Conservation (phyloP, 805 yeast genomes). For the Kurtzmaniella fragi region DNA sequence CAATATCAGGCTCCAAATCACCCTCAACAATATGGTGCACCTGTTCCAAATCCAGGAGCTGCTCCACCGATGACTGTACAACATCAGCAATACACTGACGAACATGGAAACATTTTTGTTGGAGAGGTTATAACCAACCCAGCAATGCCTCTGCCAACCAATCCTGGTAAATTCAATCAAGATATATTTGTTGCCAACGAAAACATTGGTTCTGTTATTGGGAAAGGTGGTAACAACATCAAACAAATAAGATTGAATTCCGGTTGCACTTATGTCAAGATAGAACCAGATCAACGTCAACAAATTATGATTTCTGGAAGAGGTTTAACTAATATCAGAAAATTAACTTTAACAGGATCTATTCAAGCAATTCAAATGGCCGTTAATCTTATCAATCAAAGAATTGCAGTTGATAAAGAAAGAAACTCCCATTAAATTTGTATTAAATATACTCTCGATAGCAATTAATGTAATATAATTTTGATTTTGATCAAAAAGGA, state of each 20-base stretch:
- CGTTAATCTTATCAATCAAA: slow-evolving; percentile 63
- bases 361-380: slow-evolving; percentile 68
- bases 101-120: slow-evolving; percentile 38
- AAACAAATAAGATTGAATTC: slow-evolving; percentile 71
- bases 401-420: slow-evolving; percentile 62
- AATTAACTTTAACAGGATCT: slow-evolving; percentile 63
- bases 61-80: slow-evolving; percentile 16
- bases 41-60: slow-evolving; percentile 10
- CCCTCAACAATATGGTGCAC: slow-evolving; percentile 23
- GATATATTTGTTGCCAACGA: slow-evolving; percentile 72
- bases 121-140: slow-evolving; percentile 41
- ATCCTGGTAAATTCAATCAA: slow-evolving; percentile 54
- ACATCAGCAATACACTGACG: slow-evolving; percentile 35
- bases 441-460: too few species aligned
- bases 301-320: slow-evolving; percentile 39
- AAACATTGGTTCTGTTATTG: slow-evolving; percentile 80
- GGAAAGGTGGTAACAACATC: slow-evolving; percentile 79
- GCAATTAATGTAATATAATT: too few species aligned
- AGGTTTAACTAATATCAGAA: slow-evolving; percentile 45
- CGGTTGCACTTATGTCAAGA: slow-evolving; percentile 67
- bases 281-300: slow-evolving; percentile 58
- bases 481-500: too few species aligned
- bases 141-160: slow-evolving; percentile 27
- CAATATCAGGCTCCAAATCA: slow-evolving; percentile 25
- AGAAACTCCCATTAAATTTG: slow-evolving; percentile 25